Evolutionary conservation across 2,329 filamentous ascomycete species (phyloP), one percentile per base, ranked within the genome.

Genomic region (Bipolaris cookei): DNA sequence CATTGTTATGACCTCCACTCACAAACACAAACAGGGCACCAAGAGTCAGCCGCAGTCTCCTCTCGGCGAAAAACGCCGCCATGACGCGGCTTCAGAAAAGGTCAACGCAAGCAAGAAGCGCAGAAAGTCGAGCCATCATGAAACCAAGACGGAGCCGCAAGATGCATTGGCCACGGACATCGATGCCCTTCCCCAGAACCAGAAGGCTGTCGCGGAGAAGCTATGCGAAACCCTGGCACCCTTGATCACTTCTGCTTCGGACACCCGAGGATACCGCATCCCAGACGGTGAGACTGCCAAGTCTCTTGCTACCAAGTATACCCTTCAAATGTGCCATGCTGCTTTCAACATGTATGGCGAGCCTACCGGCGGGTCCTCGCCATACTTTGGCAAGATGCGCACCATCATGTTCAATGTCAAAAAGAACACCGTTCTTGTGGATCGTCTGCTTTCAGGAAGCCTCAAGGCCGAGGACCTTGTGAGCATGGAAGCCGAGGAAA

Each of bases 401-500:
- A 87, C 89, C 42, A 85, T 99, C 64, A 81, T 87, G 46, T 90
- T 91, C 78, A 98, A 98, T 78, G 82, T 97, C 59, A 97, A 96
- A 83, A 89, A 88, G 72, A 99, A 99, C 75, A 79, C 87, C 52
- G 87, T 92, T 65, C 82, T 99, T 42, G 86, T 90, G 50, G 85
- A 88, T 68, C 86, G 89, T 38, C 81, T 99, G 51, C 81, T 98
- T n/a, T 85, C 85, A 60, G 86, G 87, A 50, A 86, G 83, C 30
- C 80, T 97, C 34, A 86, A 88, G 6, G 87, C 94, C 0, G 81
- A 88, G n/a, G 86, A 87, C 54, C 82, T 99, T 43, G 90, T 91
- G n/a, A 85, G 86, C 50, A 97, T 99, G 95, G 88, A 87, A 13
- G 86, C 90, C 1, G 90, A 95, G 71, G 91, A 97, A 70, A 91